Conservation (phyloP, 2,329 filamentous ascomycete genomes). For the Thelonectria rubi region DNA sequence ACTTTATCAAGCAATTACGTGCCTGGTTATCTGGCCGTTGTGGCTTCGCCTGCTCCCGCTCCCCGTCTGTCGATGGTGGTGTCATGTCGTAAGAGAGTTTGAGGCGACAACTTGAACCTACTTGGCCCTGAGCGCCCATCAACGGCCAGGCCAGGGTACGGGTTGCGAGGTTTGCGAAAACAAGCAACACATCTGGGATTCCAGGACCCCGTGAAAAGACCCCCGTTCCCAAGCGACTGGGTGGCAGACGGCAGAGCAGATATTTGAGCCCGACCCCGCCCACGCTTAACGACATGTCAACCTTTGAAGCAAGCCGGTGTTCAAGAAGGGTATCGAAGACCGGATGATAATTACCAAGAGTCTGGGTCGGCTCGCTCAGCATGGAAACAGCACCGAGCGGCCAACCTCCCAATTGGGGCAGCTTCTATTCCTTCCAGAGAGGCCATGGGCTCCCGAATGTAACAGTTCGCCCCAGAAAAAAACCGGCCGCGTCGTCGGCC, state of each 20-base stretch:
- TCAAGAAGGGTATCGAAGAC: conserved; percentile 21
- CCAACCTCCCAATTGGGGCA: conserved; percentile 31
- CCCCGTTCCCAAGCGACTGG: conserved; percentile 19
- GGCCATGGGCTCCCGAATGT: conserved; percentile 21
- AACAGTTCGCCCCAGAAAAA: conserved; percentile 27
- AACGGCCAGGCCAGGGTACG: conserved; percentile 32
- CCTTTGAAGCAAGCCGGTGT: conserved; percentile 14
- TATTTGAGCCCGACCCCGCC: conserved; percentile 33
- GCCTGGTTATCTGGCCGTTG: conserved; percentile 24
- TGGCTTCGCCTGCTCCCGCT: conserved; percentile 30
- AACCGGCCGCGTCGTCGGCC: conserved; percentile 26
- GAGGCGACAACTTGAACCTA: conserved; percentile 25
- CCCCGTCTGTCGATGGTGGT: conserved; percentile 35
- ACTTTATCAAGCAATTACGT: conserved; percentile 18
- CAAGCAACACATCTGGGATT: conserved; percentile 1
- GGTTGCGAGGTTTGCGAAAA: conserved; percentile 7
- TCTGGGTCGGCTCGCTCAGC: conserved; percentile 34
- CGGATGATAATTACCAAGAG: conserved; percentile 33
- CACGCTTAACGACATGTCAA: conserved; percentile 25
- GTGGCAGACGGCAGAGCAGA: conserved; percentile 31
- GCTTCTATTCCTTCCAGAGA: conserved; percentile 19
- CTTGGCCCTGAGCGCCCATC: conserved; percentile 13
- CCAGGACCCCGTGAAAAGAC: conserved; percentile 11
- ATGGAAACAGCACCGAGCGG: conserved; percentile 35
- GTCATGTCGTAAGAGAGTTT: conserved; percentile 33